Base-by-base conservation (phyloP, 2,329 filamentous ascomycete genomes). In the Fusarium sp. region DNA sequence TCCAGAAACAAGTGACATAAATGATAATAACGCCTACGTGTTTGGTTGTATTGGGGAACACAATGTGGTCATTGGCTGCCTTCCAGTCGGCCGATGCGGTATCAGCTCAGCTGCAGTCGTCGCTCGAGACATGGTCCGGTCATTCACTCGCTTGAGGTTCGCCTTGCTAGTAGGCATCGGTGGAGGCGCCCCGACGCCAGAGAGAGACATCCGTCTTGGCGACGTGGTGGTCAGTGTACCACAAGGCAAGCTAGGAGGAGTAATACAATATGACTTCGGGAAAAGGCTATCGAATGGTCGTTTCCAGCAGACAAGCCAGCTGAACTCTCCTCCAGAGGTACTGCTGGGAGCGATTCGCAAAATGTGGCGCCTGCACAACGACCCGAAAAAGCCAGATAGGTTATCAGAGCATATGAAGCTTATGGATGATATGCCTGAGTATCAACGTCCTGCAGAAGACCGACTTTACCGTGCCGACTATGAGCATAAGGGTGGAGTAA, bases 301-400 rank as follows among this genome's bases (percentile, higher is more conserved):
- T 3, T 35, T 47, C 30, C 8, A 17, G 13, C 45, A n/a, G 6
- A 56, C 43, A n/a, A 62, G 60, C 6, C 43, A 39, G 5, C 47
- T 71, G 0, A 63, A 65, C n/a, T 52, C 13, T 7, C 68, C 72
- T 1, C 71, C 70, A 0, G 6, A 4, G 2, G 45, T 55, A 4
- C 45, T 71, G 1, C 50, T 68, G 4, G n/a, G 11, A 20, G 44
- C 14, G 11, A 15, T 46, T 30, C n/a, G n/a, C 5, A 28, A 46
- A 14, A 20, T 46, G 7, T 5, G 26, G 10, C 10, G 10, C 26
- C 26, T 3, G 4, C 9, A 28, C 3, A 11, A 28, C 26, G 26
- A 28, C 26, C 26, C 26, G 9, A 28, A 5, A 11, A 11, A 11
- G 26, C 26, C 26, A 28, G 26, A 28, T 28, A 28, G 26, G 10